Base-by-base conservation (phyloP, 2,329 filamentous ascomycete species). In the Diaporthe sp. region DNA sequence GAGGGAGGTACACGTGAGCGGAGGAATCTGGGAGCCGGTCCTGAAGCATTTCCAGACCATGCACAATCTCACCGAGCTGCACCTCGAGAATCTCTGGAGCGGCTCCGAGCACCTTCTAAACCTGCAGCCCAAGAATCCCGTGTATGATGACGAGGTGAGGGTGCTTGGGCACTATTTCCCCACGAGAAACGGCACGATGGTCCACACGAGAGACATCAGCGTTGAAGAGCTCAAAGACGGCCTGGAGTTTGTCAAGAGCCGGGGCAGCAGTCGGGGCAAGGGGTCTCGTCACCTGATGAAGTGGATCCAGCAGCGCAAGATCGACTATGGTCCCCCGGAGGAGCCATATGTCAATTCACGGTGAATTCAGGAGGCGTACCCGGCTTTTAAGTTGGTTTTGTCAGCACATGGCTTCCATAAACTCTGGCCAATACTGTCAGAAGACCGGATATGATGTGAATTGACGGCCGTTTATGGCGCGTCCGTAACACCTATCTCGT, bases 51-150 rank as follows among this genome's bases (percentile, higher is more conserved):
- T 73, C 19, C 25, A 22, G 46, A 42, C 25, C 7, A 73, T 73
- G 71, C 34, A 25, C 4, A 34, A 37, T 10, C 59, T 73, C 6
- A 22, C n/a, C 9, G 22, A 12, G 25, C 31, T 73, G n/a, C 71
- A 73, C 25, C 71, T 73, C 25, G 71, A 73, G 46, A 73, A 73
- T 46, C 58, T 65, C 34, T 73, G 58, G 58, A 19, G 71, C 51
- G 58, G 49, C 17, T 57, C 71, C 39, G 39, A 44, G 49, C 58
- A 65, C 37, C 71, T 73, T 1, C 28, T 73, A 12, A 73, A 73
- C 49, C 59, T 73, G 19, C 46, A 44, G 25, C 59, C 71, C 37
- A 13, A 4, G 49, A 25, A 73, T 15, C 44, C 46, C 4, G 19
- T n/a, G 0, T 46, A 65, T 8, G 46, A 44, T 6, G 37, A 55